phyloP scores from a whole-genome alignment of 345 rosid species.

The rapeseed (Brassica napus) region DNA sequence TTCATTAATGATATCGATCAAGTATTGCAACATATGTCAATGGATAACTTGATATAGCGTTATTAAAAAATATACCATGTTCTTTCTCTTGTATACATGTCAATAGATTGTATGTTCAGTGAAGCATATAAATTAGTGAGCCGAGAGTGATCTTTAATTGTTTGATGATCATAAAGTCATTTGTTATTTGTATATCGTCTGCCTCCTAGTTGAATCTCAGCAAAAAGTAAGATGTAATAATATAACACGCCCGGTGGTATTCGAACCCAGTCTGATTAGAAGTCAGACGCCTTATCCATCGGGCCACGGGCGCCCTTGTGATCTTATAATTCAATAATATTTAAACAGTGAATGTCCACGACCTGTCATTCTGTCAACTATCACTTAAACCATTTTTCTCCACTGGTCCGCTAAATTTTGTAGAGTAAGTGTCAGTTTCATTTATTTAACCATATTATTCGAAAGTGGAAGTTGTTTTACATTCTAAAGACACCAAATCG shows the following conservation, averaged over 20 bases:
- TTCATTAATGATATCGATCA: neutral
- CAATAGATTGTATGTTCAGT: no score
- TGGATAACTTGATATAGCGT: no score
- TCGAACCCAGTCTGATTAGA: slow-evolving; percentile 88
- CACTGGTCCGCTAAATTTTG: neutral
- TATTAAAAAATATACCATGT: no score
- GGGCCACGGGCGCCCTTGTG: slow-evolving; percentile 55
- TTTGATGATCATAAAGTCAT: no score
- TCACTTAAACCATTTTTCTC: neutral
- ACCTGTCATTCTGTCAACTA: neutral
- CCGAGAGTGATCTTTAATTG: no score
- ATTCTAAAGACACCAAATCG: slow-evolving; percentile 86
- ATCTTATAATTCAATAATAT: accelerated
- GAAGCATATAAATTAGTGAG: no score
- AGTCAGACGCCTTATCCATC: slow-evolving; percentile 88
- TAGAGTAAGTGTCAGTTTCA: neutral
- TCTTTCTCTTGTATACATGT: no score
- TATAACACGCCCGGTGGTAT: slow-evolving; percentile 68
- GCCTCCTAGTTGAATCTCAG: no score
- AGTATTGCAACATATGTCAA: neutral
- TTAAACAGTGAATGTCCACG: neutral
- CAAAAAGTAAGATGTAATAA: neutral
- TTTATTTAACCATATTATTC: slow-evolving; percentile 1
- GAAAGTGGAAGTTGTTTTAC: slow-evolving; percentile 42
- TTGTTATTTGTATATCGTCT: no score